Evolutionary conservation across 2,329 filamentous ascomycete species (phyloP).

Genomic region (Claviceps arundinis): DNA sequence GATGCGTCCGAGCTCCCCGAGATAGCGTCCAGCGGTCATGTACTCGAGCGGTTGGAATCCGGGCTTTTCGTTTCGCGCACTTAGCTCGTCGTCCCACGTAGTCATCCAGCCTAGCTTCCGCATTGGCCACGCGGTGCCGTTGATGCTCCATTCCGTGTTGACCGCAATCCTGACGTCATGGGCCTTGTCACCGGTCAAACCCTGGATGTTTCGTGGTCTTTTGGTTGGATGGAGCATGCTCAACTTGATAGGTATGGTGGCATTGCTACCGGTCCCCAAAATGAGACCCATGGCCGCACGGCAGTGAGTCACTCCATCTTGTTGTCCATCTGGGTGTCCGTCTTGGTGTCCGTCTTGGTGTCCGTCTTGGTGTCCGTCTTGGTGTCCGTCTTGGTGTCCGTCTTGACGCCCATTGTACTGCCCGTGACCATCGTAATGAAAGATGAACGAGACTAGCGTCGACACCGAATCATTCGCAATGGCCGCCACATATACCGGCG

Average conservation of each 20-base stretch:
- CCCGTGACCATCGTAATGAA: conserved; percentile 41
- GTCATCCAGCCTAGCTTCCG: conserved; percentile 50
- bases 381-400: no score
- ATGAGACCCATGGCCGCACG: conserved; percentile 69
- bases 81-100: conserved; percentile 56
- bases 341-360: no score
- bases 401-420: no score
- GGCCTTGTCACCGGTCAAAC: conserved; percentile 30
- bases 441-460: conserved; percentile 65
- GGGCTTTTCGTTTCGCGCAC: conserved; percentile 51
- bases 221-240: conserved; percentile 51
- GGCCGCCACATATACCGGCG: conserved; percentile 52
- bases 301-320: conserved; percentile 34
- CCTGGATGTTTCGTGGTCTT: conserved; percentile 33
- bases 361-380: no score
- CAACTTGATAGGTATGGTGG: conserved; percentile 60
- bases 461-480: conserved; percentile 76
- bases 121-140: conserved; percentile 57
- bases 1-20: conserved; percentile 62
- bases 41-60: conserved; percentile 77
- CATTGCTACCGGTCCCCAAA: conserved; percentile 70
- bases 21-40: conserved; percentile 67
- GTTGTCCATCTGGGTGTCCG: no score
- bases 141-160: conserved; percentile 78
- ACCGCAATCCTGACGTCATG: conserved; percentile 55